Evolutionary conservation across 148 eudicot genomes (phyloP).

Genomic region (Rhododendron williamsianum): DNA sequence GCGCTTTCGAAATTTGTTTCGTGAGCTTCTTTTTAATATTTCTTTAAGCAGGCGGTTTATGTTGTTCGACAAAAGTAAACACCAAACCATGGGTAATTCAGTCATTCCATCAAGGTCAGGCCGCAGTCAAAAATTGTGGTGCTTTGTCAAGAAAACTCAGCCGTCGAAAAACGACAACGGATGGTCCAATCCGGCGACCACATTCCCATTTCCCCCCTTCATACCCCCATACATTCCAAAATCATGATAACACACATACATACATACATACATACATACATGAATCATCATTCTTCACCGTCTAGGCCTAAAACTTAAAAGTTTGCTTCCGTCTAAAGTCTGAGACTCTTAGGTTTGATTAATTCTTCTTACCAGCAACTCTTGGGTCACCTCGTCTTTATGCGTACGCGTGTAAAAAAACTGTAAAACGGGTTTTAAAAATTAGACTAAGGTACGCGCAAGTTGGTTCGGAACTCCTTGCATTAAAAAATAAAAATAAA

Average conservation of each 20-base stretch:
- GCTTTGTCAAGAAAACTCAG: not conserved
- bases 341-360: no score
- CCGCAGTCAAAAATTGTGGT: not conserved
- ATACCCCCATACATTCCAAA: not conserved
- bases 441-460: no score
- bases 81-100: not conserved
- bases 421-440: no score
- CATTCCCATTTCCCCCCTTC: not conserved
- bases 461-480: rapidly evolving
- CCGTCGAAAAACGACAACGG: not conserved
- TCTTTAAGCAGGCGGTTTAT: not conserved
- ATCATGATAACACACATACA: not conserved
- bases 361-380: rapidly evolving
- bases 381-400: no score
- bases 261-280: not conserved
- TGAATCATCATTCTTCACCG: not conserved
- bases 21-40: not conserved
- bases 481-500: no score
- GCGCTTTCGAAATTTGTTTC: not conserved
- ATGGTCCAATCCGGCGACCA: not conserved
- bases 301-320: no score
- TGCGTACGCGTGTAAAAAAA: no score
- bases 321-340: no score
- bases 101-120: not conserved
- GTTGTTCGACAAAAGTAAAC: not conserved